A percentile compares a stretch with the other conserved stretches of the same genome.
phyloP scores from a whole-genome alignment of 2,329 filamentous ascomycete species.

The Nemania sp. region DNA sequence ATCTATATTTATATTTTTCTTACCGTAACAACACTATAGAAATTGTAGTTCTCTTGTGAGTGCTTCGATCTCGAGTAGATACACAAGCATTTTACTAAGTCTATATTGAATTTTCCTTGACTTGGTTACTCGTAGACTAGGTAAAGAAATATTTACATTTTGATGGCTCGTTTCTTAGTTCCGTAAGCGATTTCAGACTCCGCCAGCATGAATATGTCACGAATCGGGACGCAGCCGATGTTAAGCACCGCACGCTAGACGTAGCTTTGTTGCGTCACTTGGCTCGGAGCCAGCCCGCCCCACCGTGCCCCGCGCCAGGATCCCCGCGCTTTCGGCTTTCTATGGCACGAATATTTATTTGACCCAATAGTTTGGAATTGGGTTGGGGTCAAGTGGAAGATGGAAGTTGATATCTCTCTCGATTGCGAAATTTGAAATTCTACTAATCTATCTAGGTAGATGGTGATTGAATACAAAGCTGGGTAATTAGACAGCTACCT shows the following conservation, averaged over 20 bases:
- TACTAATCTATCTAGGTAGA: not conserved
- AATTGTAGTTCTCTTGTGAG: too few relatives aligned
- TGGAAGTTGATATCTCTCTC: not conserved
- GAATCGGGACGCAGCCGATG: constrained; percentile 33
- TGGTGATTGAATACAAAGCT: not conserved
- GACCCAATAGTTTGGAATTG: not conserved
- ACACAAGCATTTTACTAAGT: too few relatives aligned
- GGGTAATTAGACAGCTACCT: not conserved
- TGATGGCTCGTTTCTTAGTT: not conserved
- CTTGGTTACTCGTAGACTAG: too few relatives aligned
- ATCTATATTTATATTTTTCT: too few relatives aligned
- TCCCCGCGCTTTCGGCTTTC: constrained; percentile 22
- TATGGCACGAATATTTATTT: not conserved
- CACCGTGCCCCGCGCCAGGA: constrained; percentile 29
- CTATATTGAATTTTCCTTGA: too few relatives aligned
- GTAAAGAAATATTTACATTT: too few relatives aligned
- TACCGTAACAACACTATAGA: too few relatives aligned
- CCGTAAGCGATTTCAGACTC: too few relatives aligned
- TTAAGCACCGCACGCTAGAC: constrained; percentile 19
- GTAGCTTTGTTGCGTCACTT: constrained; percentile 15
- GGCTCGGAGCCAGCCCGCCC: constrained; percentile 8
- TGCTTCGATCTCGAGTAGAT: too few relatives aligned
- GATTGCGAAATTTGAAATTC: not conserved
- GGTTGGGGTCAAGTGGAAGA: not conserved
- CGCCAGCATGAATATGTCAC: not conserved